Percentiles rank a stretch among this genome's conserved stretches.
Evolutionary conservation across 108 stramenopile species (phyloP).

Genomic region (Seminavis robusta): DNA sequence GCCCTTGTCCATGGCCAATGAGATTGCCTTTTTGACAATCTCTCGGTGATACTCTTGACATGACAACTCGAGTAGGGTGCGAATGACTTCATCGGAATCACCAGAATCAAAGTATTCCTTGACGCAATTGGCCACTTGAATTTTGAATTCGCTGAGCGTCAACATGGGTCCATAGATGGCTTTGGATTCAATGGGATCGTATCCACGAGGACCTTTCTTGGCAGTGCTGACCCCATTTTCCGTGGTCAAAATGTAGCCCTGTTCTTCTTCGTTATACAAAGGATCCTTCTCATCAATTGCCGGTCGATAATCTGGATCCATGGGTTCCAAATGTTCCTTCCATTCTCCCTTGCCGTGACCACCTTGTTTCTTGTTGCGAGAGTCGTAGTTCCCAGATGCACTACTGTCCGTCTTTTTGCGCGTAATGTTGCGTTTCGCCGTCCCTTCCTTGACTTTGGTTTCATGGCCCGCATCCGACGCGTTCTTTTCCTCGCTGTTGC

Average conservation of each 20-base stretch:
- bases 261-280: slow-evolving; percentile 70
- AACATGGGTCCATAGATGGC: slow-evolving; percentile 77
- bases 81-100: slow-evolving; percentile 77
- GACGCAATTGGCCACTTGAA: slow-evolving; percentile 58
- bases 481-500: slow-evolving; percentile 5
- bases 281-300: slow-evolving; percentile 79
- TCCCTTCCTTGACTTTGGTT: slow-evolving; percentile 73
- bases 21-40: slow-evolving; percentile 78
- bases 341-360: slow-evolving; percentile 80
- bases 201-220: slow-evolving; percentile 21
- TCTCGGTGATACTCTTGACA: slow-evolving; percentile 75
- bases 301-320: slow-evolving; percentile 25
- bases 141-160: slow-evolving; percentile 81
- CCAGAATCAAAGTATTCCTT: slow-evolving; percentile 77
- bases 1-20: slow-evolving; percentile 72
- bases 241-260: slow-evolving; percentile 54
- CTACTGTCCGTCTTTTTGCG: slow-evolving; percentile 72
- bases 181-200: slow-evolving; percentile 51
- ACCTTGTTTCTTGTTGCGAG: slow-evolving; percentile 76
- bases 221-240: slow-evolving; percentile 23
- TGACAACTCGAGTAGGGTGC: slow-evolving; percentile 67
- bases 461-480: slow-evolving; percentile 30
- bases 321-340: slow-evolving; percentile 39
- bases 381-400: slow-evolving; percentile 58
- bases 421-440: slow-evolving; percentile 74